Percentiles rank a stretch among this genome's conserved stretches.
These are phyloP conservation scores for Chaetomiaceae sp. DNA, from an alignment of 2,329 filamentous ascomycete species.

Conservation along the genomic window DNA sequence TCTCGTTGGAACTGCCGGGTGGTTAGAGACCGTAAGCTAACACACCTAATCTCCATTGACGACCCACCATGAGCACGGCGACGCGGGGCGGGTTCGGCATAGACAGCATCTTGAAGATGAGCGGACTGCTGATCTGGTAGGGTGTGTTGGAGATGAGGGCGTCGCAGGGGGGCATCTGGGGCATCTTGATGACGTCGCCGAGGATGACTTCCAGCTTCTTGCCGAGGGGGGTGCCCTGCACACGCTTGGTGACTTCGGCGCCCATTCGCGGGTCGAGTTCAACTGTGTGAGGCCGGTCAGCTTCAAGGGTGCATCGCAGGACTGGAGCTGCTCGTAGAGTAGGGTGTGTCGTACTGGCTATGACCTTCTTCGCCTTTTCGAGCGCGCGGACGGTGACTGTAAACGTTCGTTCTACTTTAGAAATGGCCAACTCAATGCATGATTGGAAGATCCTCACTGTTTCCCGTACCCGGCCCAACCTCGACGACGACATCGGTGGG, in stretches of 20 bases:
- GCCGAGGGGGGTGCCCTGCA: conserved; percentile 80
- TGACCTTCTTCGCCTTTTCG: conserved; percentile 72
- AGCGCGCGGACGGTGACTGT: conserved; percentile 81
- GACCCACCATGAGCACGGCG: conserved; percentile 58
- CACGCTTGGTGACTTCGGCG: conserved; percentile 85
- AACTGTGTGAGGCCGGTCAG: conserved; percentile 57
- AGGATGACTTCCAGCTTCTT: conserved; percentile 82
- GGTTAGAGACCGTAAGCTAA: conserved; percentile 20
- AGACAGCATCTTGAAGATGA: conserved; percentile 81
- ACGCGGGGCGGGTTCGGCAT: conserved; percentile 74
- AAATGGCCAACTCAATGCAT: too few species aligned
- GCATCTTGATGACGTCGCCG: conserved; percentile 87
- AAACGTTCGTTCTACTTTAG: conserved; percentile 69
- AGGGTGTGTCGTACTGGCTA: conserved; percentile 41
- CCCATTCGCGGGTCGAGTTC: conserved; percentile 97
- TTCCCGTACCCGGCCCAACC: conserved; percentile 84
- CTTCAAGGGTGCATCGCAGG: not conserved
- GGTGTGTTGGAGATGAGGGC: conserved; percentile 75
- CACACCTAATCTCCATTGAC: not conserved
- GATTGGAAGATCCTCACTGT: conserved; percentile 51
- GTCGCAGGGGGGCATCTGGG: conserved; percentile 51
- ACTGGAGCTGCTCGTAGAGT: too few species aligned
- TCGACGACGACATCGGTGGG: conserved; percentile 87
- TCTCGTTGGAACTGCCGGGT: conserved; percentile 75
- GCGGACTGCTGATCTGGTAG: conserved; percentile 77